A percentile compares a stretch with the other conserved stretches of the same genome.
Conservation (phyloP, 2,329 filamentous ascomycete genomes). For the Trichoderma endophyticum region DNA sequence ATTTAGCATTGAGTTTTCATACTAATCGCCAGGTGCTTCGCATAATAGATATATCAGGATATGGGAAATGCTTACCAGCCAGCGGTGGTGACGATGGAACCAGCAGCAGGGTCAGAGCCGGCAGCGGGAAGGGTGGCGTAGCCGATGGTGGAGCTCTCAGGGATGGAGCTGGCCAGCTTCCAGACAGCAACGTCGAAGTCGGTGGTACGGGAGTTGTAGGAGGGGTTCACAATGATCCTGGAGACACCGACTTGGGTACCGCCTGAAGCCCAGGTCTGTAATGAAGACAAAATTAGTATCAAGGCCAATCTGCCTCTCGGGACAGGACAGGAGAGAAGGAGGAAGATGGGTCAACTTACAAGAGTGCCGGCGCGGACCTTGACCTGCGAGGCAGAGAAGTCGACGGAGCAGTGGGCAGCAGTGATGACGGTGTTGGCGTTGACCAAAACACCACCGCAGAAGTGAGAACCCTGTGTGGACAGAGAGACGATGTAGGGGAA, state of each 20-base stretch:
- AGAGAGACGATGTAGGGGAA: conserved; percentile 34
- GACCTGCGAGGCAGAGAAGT: conserved; percentile 19
- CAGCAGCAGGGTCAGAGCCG: conserved; percentile 28
- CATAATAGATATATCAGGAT: background rate
- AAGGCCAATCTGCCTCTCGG: background rate
- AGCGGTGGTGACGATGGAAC: conserved; percentile 24
- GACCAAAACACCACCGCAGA: conserved; percentile 31
- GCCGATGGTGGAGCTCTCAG: conserved; percentile 23
- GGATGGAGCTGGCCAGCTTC: conserved; percentile 28
- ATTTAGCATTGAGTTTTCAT: background rate
- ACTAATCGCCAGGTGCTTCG: background rate
- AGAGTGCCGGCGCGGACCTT: conserved; percentile 29
- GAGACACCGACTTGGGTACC: conserved; percentile 28
- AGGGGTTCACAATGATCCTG: conserved; percentile 26
- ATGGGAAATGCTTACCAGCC: conserved; percentile 27
- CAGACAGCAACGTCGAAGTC: conserved; percentile 32
- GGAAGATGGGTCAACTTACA: conserved; percentile 18
- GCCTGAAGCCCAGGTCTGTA: conserved; percentile 27
- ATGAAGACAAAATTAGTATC: background rate
- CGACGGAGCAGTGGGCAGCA: conserved; percentile 32
- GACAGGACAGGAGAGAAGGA: too few relatives aligned
- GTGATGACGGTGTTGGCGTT: conserved; percentile 34
- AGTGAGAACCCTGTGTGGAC: conserved; percentile 21
- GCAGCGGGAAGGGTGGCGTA: conserved; percentile 27
- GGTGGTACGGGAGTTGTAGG: conserved; percentile 20